Percentiles rank a stretch among this genome's conserved stretches.
phyloP scores from a whole-genome alignment of 495 filamentous ascomycete species.

The Choiromyces venosus region DNA sequence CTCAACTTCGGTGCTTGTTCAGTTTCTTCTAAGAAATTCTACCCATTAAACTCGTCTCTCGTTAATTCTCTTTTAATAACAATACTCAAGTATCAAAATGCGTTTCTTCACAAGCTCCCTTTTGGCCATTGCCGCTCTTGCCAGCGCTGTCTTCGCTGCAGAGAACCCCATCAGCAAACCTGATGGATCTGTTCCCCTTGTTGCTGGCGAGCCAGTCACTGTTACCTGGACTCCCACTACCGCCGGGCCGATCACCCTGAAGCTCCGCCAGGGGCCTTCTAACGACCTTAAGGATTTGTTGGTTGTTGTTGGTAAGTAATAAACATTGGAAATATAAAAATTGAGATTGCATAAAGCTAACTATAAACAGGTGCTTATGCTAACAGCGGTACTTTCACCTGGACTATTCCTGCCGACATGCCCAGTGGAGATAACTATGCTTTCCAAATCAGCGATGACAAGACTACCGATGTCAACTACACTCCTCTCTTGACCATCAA shows the following conservation, averaged over 20 bases:
- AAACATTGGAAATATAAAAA: neutral
- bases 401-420: conserved; percentile 10
- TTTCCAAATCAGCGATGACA: conserved; percentile 23
- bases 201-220: conserved; percentile 51
- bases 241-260: conserved; percentile 6
- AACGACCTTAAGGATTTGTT: conserved; percentile 26
- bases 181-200: conserved; percentile 50
- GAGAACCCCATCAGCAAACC: conserved; percentile 55
- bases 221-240: conserved; percentile 57
- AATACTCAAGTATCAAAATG: conserved; percentile 45
- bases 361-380: neutral
- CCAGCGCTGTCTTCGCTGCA: conserved; percentile 48
- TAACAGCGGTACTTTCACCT: conserved; percentile 24
- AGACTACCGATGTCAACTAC: conserved; percentile 25
- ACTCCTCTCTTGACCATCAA: conserved; percentile 30
- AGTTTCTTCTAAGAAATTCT: conserved; percentile 29
- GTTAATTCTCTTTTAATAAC: conserved; percentile 19
- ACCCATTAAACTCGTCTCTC: conserved; percentile 16
- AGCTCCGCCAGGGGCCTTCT: conserved; percentile 28
- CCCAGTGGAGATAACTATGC: conserved; percentile 30
- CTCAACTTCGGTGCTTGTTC: conserved; percentile 27
- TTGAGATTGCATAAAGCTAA: conserved; percentile 11
- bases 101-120: conserved; percentile 50
- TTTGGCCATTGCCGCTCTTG: conserved; percentile 50
- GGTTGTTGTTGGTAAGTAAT: conserved; percentile 21